phyloP scores from a whole-genome alignment of 768 basidiomycete species.

The Rhodotorula graminis region DNA sequence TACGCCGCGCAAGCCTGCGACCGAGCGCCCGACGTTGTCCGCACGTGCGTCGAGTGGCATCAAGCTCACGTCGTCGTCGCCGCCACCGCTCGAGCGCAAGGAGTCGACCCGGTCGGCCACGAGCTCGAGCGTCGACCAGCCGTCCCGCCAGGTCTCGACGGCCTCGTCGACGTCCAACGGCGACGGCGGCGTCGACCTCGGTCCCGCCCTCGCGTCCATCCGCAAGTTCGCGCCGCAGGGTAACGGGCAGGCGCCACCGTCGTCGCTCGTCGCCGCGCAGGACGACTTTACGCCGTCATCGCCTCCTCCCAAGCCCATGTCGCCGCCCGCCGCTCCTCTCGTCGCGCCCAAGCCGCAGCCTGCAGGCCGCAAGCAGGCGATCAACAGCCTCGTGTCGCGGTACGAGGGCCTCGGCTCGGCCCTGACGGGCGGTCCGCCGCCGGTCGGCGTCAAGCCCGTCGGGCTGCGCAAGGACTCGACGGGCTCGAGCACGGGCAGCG shows the following conservation, averaged over 20 bases:
- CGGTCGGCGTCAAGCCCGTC: slow-evolving; percentile 17
- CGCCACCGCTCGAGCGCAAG: neutral
- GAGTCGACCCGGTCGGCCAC: neutral
- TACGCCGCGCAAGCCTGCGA: neutral
- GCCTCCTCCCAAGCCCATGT: neutral
- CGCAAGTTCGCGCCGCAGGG: slow-evolving; percentile 29
- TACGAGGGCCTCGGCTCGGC: slow-evolving; percentile 11
- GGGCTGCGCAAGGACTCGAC: slow-evolving; percentile 31
- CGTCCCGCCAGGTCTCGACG: slow-evolving; percentile 1
- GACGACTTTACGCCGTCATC: neutral
- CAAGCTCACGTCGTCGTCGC: neutral
- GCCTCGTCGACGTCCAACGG: neutral
- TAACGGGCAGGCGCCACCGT: neutral
- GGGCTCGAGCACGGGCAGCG: slow-evolving; percentile 1
- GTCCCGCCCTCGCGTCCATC: slow-evolving; percentile 35
- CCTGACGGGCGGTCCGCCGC: slow-evolving; percentile 25
- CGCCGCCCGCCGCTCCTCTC: neutral
- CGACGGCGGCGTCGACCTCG: slow-evolving; percentile 35
- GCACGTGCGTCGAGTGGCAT: too few species aligned
- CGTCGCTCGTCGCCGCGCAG: slow-evolving; percentile 1
- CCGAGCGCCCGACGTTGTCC: neutral
- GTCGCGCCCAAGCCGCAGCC: slow-evolving; percentile 18
- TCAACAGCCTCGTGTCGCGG: slow-evolving; percentile 30
- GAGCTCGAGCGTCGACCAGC: neutral
- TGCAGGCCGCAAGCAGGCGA: slow-evolving; percentile 3